phyloP scores from a whole-genome alignment of 345 rosid species.

The Excoecaria agallocha region DNA sequence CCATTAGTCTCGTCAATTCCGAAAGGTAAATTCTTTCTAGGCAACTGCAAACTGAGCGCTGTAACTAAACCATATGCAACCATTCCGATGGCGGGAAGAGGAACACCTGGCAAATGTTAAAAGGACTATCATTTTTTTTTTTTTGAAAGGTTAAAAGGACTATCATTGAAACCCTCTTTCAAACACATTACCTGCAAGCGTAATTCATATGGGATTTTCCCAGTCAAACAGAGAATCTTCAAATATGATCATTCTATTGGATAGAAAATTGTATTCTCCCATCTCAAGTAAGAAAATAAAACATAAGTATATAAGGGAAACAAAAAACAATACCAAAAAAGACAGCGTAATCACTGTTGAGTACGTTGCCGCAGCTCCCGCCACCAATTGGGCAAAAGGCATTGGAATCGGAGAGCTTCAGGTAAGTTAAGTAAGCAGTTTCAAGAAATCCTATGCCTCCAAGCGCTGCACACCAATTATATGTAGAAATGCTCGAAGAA shows the following conservation, averaged over 20 bases:
- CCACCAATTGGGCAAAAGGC: conserved; percentile 80
- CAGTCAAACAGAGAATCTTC: conserved; percentile 10
- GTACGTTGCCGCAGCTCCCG: conserved; percentile 68
- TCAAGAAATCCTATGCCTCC: conserved; percentile 71
- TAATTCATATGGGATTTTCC: conserved; percentile 4
- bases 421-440: conserved; percentile 85
- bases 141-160: too few relatives aligned
- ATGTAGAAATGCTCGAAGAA: conserved; percentile 38
- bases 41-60: conserved; percentile 49
- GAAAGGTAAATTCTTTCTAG: conserved; percentile 45
- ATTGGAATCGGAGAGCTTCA: conserved; percentile 67
- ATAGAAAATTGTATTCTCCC: neutral
- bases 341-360: conserved; percentile 78
- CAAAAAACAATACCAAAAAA: conserved; percentile 53
- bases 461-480: conserved; percentile 57
- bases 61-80: conserved; percentile 72
- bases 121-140: too few relatives aligned
- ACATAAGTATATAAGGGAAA: neutral
- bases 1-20: conserved; percentile 50
- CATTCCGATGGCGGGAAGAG: conserved; percentile 81
- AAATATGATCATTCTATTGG: neutral
- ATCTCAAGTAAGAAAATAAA: neutral
- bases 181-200: conserved; percentile 17
- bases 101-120: conserved; percentile 56
- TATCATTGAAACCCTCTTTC: conserved; percentile 28